These are phyloP conservation scores for Gossypium herbaceum DNA, from an alignment of 345 rosid genomes.

Conservation along the genomic window DNA sequence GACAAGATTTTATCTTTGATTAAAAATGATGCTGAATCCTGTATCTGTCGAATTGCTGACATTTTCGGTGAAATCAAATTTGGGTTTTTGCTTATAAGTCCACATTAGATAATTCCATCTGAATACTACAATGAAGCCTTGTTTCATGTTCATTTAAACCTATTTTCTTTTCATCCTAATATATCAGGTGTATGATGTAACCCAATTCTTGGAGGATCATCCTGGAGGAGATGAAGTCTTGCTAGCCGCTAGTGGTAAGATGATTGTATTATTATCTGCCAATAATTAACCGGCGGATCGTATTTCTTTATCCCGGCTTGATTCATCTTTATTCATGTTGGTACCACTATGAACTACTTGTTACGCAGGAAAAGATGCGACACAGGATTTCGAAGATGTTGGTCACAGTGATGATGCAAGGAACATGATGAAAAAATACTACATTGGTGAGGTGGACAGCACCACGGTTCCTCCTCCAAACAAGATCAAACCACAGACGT, in stretches of 20 bases:
- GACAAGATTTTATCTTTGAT: neutral
- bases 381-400: constrained; percentile 67
- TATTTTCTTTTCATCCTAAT: neutral
- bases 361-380: constrained; percentile 68
- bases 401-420: constrained; percentile 68
- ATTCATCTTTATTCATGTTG: neutral
- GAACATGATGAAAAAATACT: constrained; percentile 56
- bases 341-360: neutral
- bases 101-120: neutral
- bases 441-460: constrained; percentile 57
- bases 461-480: constrained; percentile 41
- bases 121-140: neutral
- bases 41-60: neutral
- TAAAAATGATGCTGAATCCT: neutral
- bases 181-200: constrained; percentile 76
- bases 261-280: neutral
- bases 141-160: neutral
- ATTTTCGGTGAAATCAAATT: neutral
- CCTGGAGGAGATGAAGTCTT: constrained; percentile 84
- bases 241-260: constrained; percentile 63
- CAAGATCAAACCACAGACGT: constrained; percentile 27
- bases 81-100: no score
- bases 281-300: neutral
- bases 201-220: constrained; percentile 74
- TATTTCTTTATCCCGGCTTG: neutral